Base-by-base conservation (phyloP, 331 rosid genomes). In the Arachis monticola region DNA sequence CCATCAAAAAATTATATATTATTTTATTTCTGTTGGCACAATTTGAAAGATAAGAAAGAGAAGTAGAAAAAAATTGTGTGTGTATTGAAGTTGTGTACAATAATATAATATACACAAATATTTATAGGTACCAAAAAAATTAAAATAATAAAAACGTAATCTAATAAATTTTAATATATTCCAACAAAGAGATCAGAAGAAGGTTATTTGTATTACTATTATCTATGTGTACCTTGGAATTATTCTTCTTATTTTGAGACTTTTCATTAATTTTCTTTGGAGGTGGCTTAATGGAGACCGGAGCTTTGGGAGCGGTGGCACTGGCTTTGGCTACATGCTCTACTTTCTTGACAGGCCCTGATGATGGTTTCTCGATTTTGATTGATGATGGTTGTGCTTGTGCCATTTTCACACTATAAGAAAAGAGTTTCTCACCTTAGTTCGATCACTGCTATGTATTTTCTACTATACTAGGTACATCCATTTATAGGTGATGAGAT, bases 191-290 rank as follows among this genome's bases (percentile, higher is more conserved):
- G 27, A 22, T 22, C 27, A 22, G 27, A 22, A 22, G 27, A 22
- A 22, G 0, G 27, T 22, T 22, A 22, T 22, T 22, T 22, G 27
- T 22, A 22, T 22, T 22, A 22, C 27, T 22, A 22, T 22, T 22
- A 22, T 22, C 32, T 48, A 7, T 56, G 42, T 52, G 41, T 88
- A 91, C 93, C 97, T 78, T 22, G 1, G 27, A 22, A 22, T 22
- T 22, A 22, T 22, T 91, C 90, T 83, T 91, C 89, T 50, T 92
- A 71, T 83, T 75, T 75, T 82, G 85, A 60, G 89, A 57, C 75
- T 83, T 90, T 31, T 77, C 79, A 83, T 87, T 88, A 27, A 82
- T 60, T 86, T 78, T 86, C 89, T 87, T 89, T 46, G 93, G 89
- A 30, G 85, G 81, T 1, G 85, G 59, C 72, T 85, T 91, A 22